Evolutionary conservation across 768 basidiomycete species (phyloP).

Genomic region (Tremella fuciformis): DNA sequence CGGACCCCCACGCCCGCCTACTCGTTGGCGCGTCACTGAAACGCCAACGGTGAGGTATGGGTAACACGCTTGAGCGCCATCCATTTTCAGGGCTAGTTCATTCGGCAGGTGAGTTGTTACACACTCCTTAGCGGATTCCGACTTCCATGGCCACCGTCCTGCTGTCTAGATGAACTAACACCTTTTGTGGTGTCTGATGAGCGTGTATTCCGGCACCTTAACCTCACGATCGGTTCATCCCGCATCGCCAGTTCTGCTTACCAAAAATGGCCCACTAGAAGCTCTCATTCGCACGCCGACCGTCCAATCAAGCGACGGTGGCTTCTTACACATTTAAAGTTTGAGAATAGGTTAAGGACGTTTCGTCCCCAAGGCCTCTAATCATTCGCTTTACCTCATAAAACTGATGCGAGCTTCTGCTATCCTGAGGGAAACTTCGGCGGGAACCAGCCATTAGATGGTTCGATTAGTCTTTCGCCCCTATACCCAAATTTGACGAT

Average conservation of each 20-base stretch:
- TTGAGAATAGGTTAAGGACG: conserved; percentile 81
- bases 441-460: conserved; percentile 91
- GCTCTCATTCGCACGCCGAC: conserved; percentile 60
- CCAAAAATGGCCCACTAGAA: conserved; percentile 72
- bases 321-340: conserved; percentile 66
- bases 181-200: conserved; percentile 82
- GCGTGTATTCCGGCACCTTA: conserved; percentile 66
- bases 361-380: conserved; percentile 86
- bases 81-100: conserved; percentile 88
- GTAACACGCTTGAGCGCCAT: conserved; percentile 83
- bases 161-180: conserved; percentile 85
- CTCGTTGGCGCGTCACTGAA: conserved; percentile 63
- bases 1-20: conserved; percentile 63
- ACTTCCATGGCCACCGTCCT: conserved; percentile 85
- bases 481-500: conserved; percentile 93
- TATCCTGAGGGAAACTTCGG: conserved; percentile 82
- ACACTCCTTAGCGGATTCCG: conserved; percentile 81
- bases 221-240: conserved; percentile 69
- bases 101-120: conserved; percentile 87
- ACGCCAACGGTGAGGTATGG: conserved; percentile 77
- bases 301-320: conserved; percentile 54
- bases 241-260: conserved; percentile 70
- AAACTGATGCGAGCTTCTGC: conserved; percentile 62
- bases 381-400: conserved; percentile 70
- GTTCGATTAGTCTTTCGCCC: conserved; percentile 93